These are phyloP conservation scores for Vanrija sp. DNA, from an alignment of 1,284 basidiomycete species.

Conservation along the genomic window DNA sequence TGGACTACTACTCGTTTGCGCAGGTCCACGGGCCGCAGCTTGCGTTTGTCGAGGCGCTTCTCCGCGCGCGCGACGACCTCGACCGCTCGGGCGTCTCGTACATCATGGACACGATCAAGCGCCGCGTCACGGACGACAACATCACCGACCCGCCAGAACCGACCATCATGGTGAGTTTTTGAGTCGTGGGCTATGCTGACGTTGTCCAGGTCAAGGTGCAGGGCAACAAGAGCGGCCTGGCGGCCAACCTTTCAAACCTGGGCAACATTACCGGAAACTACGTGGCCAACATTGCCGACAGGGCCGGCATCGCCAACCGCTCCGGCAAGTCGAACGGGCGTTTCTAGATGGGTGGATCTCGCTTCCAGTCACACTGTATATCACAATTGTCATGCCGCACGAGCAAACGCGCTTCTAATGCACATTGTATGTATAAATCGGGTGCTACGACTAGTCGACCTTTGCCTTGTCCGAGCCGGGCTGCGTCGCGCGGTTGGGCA, in stretches of 20 bases:
- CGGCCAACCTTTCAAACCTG: slow-evolving; percentile 29
- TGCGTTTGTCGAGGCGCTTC: slow-evolving; percentile 80
- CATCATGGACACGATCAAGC: slow-evolving; percentile 88
- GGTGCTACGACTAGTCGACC: slow-evolving; percentile 45
- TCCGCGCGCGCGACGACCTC: slow-evolving; percentile 85
- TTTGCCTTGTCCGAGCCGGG: slow-evolving; percentile 49
- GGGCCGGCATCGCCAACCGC: background rate
- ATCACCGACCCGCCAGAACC: slow-evolving; percentile 63
- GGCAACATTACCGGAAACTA: slow-evolving; percentile 25
- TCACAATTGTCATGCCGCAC: no score
- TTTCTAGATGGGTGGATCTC: no score
- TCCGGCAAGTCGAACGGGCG: background rate
- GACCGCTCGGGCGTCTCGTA: slow-evolving; percentile 82
- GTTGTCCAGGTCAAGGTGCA: slow-evolving; percentile 35
- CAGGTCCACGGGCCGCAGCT: slow-evolving; percentile 91
- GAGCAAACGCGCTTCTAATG: no score
- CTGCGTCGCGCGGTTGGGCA: slow-evolving; percentile 65
- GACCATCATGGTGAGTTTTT: slow-evolving; percentile 56
- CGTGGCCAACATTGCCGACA: slow-evolving; percentile 13
- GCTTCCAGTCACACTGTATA: no score
- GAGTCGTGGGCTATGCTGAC: slow-evolving; percentile 1
- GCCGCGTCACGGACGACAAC: slow-evolving; percentile 85
- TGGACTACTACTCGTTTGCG: slow-evolving; percentile 96
- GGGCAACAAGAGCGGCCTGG: slow-evolving; percentile 24
- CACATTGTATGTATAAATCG: slow-evolving; percentile 14